Evolutionary conservation across 768 basidiomycete species (phyloP), one percentile per base, ranked within the genome.

Genomic region (Kwoniella mangroviensis): DNA sequence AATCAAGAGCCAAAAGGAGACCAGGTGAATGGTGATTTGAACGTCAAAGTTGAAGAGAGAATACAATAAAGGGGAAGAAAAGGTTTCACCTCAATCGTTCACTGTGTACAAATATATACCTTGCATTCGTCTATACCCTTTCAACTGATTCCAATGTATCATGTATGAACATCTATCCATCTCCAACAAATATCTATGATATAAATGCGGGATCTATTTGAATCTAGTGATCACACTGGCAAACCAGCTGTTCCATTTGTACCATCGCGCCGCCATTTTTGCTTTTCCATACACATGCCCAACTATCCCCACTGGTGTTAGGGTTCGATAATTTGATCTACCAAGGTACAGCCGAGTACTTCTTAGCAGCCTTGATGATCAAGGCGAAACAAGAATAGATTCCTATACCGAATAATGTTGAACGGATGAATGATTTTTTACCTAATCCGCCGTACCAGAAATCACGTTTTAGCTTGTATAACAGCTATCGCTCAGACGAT

Each of bases 301-400:
- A 34, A 34, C 9, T 34, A 34, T 7, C 34, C 34, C 34, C 34
- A 34, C 34, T 34, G 34, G 34, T 34, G 34, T 5, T 34, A 7
- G 34, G 15, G 17, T 59, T 34, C 41, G 58, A 22, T 40, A 4
- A 1, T 59, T 60, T 60, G 58, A 49, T 21, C 51, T 63, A 63
- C 68, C 68, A 63, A 21, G 67, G 67, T 15, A 68, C 13, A 34
- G 58, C 26, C 1, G 51, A 42, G 34, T 65, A 63, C 54, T 71
- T 65, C 19, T 55, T 63, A 15, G 59, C 71, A 42, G 69, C 70
- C 42, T 68, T 72, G 34, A 75, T 45, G 53, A 67, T 63, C 19
- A 75, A 60, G 13, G 63, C 66, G 28, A 75, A 65, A 40, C 60
- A 66, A 13, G 56, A 42, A 17, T 60, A 58, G 2, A 73, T 63